Evolutionary conservation across 2,329 filamentous ascomycete species (phyloP), one percentile per base, ranked within the genome.

Genomic region (Apiospora pterosperma): DNA sequence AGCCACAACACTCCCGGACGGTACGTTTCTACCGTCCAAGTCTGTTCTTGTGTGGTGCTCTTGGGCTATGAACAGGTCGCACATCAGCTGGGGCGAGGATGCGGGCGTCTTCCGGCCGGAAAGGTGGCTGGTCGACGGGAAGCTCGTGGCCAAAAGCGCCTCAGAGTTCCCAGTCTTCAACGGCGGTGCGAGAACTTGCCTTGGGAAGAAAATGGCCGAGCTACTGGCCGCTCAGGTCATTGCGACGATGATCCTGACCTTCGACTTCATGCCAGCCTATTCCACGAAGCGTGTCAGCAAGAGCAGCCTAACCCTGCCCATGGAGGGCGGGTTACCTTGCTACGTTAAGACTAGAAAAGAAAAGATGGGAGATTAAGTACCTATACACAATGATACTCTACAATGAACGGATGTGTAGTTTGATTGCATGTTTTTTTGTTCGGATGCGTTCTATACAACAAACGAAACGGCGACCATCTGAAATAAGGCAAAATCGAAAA

Each of bases 171-270:
- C 85, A 1, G 87, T 90, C 3, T 90, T 90, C 73, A 88, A 90
- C 69, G 88, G 87, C 21, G 88, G 88, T 0, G 78, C 85, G n/a
- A 78, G 88, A 41, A 80, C 80, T 3, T 90, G 88, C 66, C 75
- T 90, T 39, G 88, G 88, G 3, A 88, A 86, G 78, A 85, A 82
- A 69, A 89, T 90, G 87, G 88, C 88, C 4, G 87, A 90, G 74
- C 68, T 82, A 6, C 80, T 90, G 48, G 86, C 82, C 5, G 81
- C 84, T 19, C 85, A 87, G 75, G 82, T 84, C 10, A 79, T 89
- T 68, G 81, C 84, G 4, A 78, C 76, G 1, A 71, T 89, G 65
- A 73, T 82, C 4, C 73, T 76, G 42, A 68, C 73, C 3, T 90
- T 88, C 69, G 81, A 87, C 7, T 84, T 89, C 62, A 72, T 70